Evolutionary conservation across 371 early-diverging fungal species (phyloP), one percentile per base, ranked within the genome.

Genomic region (Smittium culicis): DNA sequence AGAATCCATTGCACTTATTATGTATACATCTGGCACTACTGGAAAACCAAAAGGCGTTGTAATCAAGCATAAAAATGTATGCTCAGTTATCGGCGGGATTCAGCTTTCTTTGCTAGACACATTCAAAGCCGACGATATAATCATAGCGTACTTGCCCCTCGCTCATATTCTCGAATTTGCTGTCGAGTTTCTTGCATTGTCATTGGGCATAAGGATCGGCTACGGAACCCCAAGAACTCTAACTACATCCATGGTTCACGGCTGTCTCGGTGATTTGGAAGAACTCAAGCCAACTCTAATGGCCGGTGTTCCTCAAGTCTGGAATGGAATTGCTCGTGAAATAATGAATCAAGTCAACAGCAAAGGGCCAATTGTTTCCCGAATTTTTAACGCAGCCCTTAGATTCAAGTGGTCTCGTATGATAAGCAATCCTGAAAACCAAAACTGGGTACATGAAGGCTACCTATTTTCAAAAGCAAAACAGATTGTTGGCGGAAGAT

Each of bases 81-180:
- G 96, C 66, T 85, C 85, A 20, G 68, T 78, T 20, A 65, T 76
- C 85, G 60, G 81, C 83, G 57, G 71, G 16, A 71, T 75, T 56
- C 65, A 70, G 54, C 65, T 66, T 65, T 65, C 77, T 27, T 66
- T 79, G 27, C 65, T 69, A 20, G 35, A 34, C 28, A 68, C 11
- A 31, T 66, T 71, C 30, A 72, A 71, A 65, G 54, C 16, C 35
- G 61, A 62, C 2, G 69, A 32, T 31, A 58, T 61, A 54, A 81
- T 95, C 75, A 81, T 97, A 65, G 91, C 94, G 30, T 96, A 94
- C 75, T 80, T 99, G 69, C 99, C 99, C 17, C 81, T 96, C 32
- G 94, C 98, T 61, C 99, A 99, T 79, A 89, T 91, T 27, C 80
- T 91, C 67, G 95, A 94, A 72, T 86, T 92, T 72, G 77, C 87